Evolutionary conservation across 1,139 yeast species (phyloP).

Genomic region (Yamadazyma conglobata): DNA sequence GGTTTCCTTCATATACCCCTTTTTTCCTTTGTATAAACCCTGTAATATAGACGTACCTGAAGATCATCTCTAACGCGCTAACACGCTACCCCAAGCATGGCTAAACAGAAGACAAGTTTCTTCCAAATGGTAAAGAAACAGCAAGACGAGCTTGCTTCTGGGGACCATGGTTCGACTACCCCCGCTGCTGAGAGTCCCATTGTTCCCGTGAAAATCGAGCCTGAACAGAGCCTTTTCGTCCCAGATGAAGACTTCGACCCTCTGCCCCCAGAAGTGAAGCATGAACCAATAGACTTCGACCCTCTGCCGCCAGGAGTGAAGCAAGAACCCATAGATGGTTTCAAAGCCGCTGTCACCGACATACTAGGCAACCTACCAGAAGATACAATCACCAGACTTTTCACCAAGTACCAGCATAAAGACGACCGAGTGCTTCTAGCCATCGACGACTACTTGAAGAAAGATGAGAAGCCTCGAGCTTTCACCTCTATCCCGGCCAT

Average conservation of each 20-base stretch:
- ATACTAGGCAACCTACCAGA: constrained; percentile 4
- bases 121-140: constrained; percentile 2
- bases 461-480: constrained; percentile 9
- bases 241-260: constrained; percentile 11
- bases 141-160: too few relatives aligned
- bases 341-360: constrained; percentile 3
- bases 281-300: too few relatives aligned
- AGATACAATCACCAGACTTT: constrained; percentile 16
- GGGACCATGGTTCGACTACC: too few relatives aligned
- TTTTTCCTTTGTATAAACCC: too few relatives aligned
- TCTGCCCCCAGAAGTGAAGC: too few relatives aligned
- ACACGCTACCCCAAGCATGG: constrained; percentile 1
- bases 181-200: too few relatives aligned
- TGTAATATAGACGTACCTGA: too few relatives aligned
- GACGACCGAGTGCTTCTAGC: constrained; percentile 27
- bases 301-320: too few relatives aligned
- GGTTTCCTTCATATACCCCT: background rate
- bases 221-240: constrained; percentile 7
- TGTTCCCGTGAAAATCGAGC: constrained; percentile 1
- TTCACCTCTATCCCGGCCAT: constrained; percentile 14
- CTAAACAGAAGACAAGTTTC: constrained; percentile 6
- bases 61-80: constrained; percentile 3
- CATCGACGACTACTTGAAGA: constrained; percentile 25
- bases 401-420: constrained; percentile 19
- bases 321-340: constrained; percentile 1